Base-by-base conservation (phyloP, 805 yeast genomes). In the Lipomyces sp. region DNA sequence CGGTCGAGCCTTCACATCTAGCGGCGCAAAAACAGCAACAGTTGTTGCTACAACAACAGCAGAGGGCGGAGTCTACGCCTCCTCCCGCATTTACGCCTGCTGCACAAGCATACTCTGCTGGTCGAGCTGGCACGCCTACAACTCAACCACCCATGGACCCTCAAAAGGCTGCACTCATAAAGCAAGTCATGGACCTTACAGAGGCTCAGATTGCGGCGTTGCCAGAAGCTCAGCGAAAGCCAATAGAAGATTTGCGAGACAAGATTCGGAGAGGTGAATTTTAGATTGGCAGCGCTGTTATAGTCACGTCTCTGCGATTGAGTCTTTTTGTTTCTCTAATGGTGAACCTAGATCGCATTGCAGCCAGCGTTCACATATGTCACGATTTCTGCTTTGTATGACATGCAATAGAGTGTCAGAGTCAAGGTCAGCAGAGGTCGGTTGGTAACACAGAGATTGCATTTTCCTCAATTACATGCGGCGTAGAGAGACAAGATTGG, bases 181-280 rank as follows among this genome's bases (percentile, higher is more conserved):
- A 71, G 53, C 81, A 78, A 57, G 81, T 81, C 10, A 56, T 81
- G 55, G 71, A 71, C 37, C 65, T 81, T 28, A 66, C 76, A n/a
- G 81, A 78, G 29, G 76, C 73, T 22, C 82, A 80, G 51, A 63
- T 82, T 1, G 63, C 67, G 4, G 66, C 66, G 2, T 66, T 81
- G 18, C 81, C 84, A 1, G 74, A 71, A 3, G 78, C 76, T 22
- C 83, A 82, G 62, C 68, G 71, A 49, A 71, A 67, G 21, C 66
- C 68, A n/a, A 65, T 73, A 8, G 37, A 39, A 13, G 65, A 55
- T 23, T 36, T 63, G 28, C 52, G 61, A 23, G 62, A 53, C 22
- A 59, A 55, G 42, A 52, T 59, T 29, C 39, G 51, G 26, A 48
- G 49, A 7, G 62, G 62, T n/a, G 62, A 58, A 26, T 53, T 49